Evolutionary conservation across 2,329 filamentous ascomycete species (phyloP).

Genomic region (Ophiostoma montium): DNA sequence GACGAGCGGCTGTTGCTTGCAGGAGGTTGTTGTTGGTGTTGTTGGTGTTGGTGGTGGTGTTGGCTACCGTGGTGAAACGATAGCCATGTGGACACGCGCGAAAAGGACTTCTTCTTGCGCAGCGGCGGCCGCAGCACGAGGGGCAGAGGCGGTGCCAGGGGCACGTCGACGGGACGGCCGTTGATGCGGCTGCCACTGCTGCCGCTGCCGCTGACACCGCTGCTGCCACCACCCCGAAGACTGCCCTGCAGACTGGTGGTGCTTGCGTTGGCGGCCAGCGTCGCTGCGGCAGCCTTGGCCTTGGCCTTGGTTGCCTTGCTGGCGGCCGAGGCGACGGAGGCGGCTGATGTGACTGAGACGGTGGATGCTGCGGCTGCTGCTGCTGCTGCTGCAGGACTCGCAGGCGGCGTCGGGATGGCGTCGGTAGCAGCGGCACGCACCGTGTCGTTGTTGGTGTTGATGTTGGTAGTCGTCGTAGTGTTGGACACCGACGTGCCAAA

Average conservation of each 20-base stretch:
- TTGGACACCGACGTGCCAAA: background rate
- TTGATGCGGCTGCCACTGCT: conserved; percentile 11
- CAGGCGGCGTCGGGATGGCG: background rate
- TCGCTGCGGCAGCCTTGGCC: conserved; percentile 1
- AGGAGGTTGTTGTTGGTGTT: background rate
- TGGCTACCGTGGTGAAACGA: conserved; percentile 18
- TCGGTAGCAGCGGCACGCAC: background rate
- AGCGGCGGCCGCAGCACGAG: conserved; percentile 45
- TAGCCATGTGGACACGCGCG: conserved; percentile 45
- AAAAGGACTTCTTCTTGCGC: conserved; percentile 54
- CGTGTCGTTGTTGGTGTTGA: background rate
- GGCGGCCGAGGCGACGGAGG: conserved; percentile 14
- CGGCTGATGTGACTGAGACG: conserved; percentile 6
- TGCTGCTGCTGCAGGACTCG: background rate
- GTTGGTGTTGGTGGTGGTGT: background rate
- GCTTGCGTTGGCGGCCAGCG: background rate
- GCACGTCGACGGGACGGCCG: conserved; percentile 21
- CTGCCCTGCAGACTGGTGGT: background rate
- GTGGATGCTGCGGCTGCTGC: background rate
- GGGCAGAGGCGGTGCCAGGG: conserved; percentile 41
- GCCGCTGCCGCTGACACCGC: background rate
- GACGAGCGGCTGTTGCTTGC: too few species aligned
- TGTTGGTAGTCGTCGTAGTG: background rate
- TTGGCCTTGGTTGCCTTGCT: conserved; percentile 7
- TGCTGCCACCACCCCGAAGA: background rate